Evolutionary conservation across 208 protist genomes (phyloP).

Genomic region (Phytomonas sp.): DNA sequence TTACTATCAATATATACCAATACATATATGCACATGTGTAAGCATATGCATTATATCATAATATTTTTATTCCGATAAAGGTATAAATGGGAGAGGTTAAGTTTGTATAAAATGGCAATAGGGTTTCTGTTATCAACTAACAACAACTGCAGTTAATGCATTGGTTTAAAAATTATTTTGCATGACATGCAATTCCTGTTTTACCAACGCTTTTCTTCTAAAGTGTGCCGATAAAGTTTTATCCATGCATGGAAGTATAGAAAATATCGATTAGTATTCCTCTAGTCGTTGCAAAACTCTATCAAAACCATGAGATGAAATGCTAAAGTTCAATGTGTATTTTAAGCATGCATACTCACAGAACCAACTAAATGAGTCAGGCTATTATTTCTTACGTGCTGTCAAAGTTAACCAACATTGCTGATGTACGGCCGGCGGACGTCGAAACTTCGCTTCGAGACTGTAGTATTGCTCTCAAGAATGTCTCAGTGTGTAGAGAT

Average conservation of each 20-base stretch:
- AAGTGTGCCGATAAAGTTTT: too few relatives aligned
- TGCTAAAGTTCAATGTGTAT: too few relatives aligned
- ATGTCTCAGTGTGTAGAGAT: constrained; percentile 41
- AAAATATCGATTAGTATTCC: too few relatives aligned
- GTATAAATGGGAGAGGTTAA: too few relatives aligned
- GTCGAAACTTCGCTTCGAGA: constrained; percentile 53
- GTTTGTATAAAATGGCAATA: too few relatives aligned
- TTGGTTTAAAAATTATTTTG: background rate
- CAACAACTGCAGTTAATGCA: background rate
- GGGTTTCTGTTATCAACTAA: too few relatives aligned
- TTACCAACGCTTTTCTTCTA: constrained; percentile 7
- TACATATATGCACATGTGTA: constrained; percentile 6
- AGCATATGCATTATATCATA: too few relatives aligned
- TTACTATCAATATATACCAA: constrained; percentile 4
- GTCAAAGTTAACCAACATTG: constrained; percentile 46
- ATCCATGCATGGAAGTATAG: too few relatives aligned
- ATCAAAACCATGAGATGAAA: too few relatives aligned
- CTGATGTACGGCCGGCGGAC: constrained; percentile 52
- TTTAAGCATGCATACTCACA: too few relatives aligned
- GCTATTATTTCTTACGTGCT: constrained; percentile 67
- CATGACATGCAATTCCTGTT: constrained; percentile 6
- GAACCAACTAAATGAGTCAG: constrained; percentile 35
- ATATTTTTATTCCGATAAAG: too few relatives aligned
- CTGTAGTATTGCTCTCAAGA: constrained; percentile 38
- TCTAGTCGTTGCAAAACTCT: too few relatives aligned